These are phyloP conservation scores for Mycena metata DNA, from an alignment of 768 basidiomycete genomes.

Conservation along the genomic window DNA sequence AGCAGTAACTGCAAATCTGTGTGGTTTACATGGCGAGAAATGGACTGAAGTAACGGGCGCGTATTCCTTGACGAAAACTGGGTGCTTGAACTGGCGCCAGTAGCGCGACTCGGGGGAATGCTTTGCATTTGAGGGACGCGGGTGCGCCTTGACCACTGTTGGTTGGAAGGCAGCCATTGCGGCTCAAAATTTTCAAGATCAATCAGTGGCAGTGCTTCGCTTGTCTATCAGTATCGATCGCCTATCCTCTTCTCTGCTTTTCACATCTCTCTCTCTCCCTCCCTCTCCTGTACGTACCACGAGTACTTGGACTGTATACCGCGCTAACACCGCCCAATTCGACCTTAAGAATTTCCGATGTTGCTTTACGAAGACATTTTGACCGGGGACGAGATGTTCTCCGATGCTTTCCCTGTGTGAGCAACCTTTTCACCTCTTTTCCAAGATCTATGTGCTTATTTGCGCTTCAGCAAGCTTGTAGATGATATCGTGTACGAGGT, in stretches of 20 bases:
- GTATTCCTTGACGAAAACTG: conserved; percentile 97
- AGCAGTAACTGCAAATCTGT: conserved; percentile 95
- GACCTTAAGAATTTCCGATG: conserved; percentile 50
- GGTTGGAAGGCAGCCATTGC: conserved; percentile 85
- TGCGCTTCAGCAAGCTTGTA: conserved; percentile 71
- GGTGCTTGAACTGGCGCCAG: conserved; percentile 90
- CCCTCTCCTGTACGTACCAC: conserved; percentile 14
- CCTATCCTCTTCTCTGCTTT: conserved; percentile 5
- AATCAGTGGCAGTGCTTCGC: conserved; percentile 39
- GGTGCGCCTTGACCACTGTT: conserved; percentile 74
- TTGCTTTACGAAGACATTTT: conserved; percentile 83
- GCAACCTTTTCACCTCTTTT: background rate
- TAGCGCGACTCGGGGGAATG: conserved; percentile 83
- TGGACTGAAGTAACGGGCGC: conserved; percentile 95
- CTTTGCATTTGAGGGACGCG: conserved; percentile 64
- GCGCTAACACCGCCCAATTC: too few species aligned
- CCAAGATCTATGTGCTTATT: conserved; percentile 1
- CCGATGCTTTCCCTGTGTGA: conserved; percentile 92
- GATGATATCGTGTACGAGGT: conserved; percentile 90
- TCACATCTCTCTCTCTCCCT: background rate
- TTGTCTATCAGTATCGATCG: conserved; percentile 29
- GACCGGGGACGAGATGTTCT: conserved; percentile 90
- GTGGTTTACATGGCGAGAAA: conserved; percentile 89
- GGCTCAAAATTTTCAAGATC: conserved; percentile 38
- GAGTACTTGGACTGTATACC: too few species aligned